A percentile compares a stretch with the other conserved stretches of the same genome.
Evolutionary conservation across 169 alveolate genomes (phyloP).

Genomic region (Eimeria tenella): DNA sequence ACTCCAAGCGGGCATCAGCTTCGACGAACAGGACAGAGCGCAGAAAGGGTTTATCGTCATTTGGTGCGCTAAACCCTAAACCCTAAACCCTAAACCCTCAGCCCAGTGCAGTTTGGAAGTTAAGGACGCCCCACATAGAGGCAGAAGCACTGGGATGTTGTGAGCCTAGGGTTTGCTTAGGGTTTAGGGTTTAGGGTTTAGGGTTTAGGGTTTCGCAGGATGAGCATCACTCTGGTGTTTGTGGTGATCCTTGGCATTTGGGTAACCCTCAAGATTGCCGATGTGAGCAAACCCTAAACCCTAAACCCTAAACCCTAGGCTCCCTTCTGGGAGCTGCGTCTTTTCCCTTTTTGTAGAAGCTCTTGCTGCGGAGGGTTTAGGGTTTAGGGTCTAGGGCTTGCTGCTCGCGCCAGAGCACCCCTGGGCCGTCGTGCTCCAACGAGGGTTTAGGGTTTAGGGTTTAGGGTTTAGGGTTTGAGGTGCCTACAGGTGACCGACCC

Average conservation of each 20-base stretch:
- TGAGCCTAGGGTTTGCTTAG: conserved; percentile 1
- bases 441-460: not conserved
- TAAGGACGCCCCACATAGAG: not conserved
- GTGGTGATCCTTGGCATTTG: conserved; percentile 19
- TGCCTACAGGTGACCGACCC: conserved; percentile 30
- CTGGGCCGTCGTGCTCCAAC: no score
- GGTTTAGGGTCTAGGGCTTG: not conserved
- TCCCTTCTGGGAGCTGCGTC: not conserved
- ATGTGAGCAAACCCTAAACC: not conserved
- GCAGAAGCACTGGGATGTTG: not conserved
- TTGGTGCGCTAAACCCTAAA: conserved; percentile 14
- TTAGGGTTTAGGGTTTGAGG: conserved; percentile 39
- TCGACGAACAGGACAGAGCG: conserved; percentile 30
- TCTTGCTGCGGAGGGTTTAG: not conserved
- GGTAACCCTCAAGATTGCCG: conserved; percentile 10
- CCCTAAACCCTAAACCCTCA: conserved; percentile 10
- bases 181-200: conserved; percentile 37
- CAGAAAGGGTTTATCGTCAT: conserved; percentile 51
- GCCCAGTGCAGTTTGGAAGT: not conserved
- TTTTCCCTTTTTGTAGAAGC: not conserved
- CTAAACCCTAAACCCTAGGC: not conserved
- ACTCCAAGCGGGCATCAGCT: conserved; percentile 38
- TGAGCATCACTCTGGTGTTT: conserved; percentile 35
- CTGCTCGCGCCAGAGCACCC: no score
- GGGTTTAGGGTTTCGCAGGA: conserved; percentile 22